A percentile compares a stretch with the other conserved stretches of the same genome.
phyloP scores from a whole-genome alignment of 2,329 filamentous ascomycete genomes.

The Rachicladosporium sp. region DNA sequence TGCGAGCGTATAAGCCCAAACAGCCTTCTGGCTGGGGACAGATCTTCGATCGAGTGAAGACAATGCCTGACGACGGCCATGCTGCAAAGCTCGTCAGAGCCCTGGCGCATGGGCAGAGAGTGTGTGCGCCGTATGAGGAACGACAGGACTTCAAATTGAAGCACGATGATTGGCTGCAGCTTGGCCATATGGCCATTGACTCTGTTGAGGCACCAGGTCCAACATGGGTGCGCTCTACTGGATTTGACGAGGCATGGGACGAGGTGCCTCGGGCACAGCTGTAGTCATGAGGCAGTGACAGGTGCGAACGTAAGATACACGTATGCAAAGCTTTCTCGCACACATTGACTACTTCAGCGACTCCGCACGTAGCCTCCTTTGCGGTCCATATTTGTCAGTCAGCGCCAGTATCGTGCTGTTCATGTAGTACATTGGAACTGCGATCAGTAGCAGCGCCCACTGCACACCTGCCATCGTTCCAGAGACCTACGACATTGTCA shows the following conservation, averaged over 20 bases:
- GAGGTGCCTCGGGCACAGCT: constrained; percentile 16
- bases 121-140: constrained; percentile 36
- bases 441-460: constrained; percentile 12
- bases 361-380: not conserved
- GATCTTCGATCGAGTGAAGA: constrained; percentile 34
- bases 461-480: constrained; percentile 17
- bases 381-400: constrained; percentile 11
- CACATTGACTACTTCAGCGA: too few relatives aligned
- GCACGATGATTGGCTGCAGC: constrained; percentile 46
- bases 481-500: constrained; percentile 9
- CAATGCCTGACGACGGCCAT: constrained; percentile 64
- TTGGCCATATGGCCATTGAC: constrained; percentile 52
- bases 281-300: not conserved
- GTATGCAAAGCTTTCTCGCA: too few relatives aligned
- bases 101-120: constrained; percentile 49
- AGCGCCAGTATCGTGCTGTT: constrained; percentile 6
- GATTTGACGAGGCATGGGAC: constrained; percentile 56
- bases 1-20: constrained; percentile 48
- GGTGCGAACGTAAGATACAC: not conserved
- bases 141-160: constrained; percentile 33
- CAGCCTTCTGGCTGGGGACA: constrained; percentile 30
- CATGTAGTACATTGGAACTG: constrained; percentile 10
- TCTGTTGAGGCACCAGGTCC: constrained; percentile 41
- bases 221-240: constrained; percentile 50
- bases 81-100: constrained; percentile 62